Base-by-base conservation (phyloP, 495 filamentous ascomycete species). In the Hyaloscypha bicolor region DNA sequence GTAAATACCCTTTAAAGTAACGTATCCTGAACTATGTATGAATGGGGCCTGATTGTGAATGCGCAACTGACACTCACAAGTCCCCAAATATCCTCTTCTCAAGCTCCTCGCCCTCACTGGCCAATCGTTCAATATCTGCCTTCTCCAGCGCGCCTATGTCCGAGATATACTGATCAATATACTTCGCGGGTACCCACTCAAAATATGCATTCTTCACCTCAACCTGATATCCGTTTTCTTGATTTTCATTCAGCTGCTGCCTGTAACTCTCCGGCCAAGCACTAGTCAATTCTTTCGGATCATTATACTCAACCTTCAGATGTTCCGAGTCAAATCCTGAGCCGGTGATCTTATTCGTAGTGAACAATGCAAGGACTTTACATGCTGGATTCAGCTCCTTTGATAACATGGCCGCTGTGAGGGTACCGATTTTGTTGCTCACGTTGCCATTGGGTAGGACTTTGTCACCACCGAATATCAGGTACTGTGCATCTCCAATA, bases 391-490 rank as follows among this genome's bases (percentile, higher is more conserved):
- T 74, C 3, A 83, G 72, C 53, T 82, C 71, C 33, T 77, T 82
- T 0, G 83, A 82, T 56, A 81, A 75, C 2, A 88, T 76, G 0
- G 85, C 80, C 3, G 81, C 79, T 2, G 88, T 81, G 0, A 90
- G 72, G 0, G 86, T 87, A 4, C 89, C 89, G 0, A 81, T 87
- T 71, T 92, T 92, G 76, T 91, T 91, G 68, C 82, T 85, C 5
- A 90, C 83, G n/a, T 78, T 76, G 1, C 86, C 85, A 12, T 81
- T 79, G 0, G 76, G 71, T 11, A 85, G 81, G 37, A 91, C 87
- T 19, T 82, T 77, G 63, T 92, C 89, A 14, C 87, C 87, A 6
- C 89, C 89, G 3, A 92, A 77, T 0, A 91, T 71, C 8, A 91
- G 71, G 9, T 87, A 65, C 61, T 89, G 79, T 1, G 85, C 76